A percentile compares a stretch with the other conserved stretches of the same genome.
Conservation (phyloP, 2,329 filamentous ascomycete species). For the Sclerotinia spermophila region DNA sequence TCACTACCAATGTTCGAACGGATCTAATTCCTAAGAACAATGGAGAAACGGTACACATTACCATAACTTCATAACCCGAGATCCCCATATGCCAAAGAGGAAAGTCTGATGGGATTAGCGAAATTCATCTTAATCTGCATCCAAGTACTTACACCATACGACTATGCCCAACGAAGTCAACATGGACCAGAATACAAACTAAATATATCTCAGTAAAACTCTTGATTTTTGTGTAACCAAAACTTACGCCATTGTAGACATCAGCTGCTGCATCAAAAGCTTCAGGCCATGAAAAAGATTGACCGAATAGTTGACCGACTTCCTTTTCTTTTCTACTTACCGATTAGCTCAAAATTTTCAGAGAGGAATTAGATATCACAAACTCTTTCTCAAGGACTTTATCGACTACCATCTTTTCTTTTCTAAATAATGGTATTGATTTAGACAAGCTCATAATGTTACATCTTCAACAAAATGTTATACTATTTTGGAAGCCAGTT, state of each 20-base stretch:
- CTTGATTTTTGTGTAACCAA: background rate
- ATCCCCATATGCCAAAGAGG: conserved; percentile 99
- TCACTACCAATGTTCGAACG: conserved; percentile 63
- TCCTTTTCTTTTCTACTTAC: conserved; percentile 67
- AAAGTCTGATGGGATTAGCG: conserved; percentile 59
- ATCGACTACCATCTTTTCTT: conserved; percentile 45
- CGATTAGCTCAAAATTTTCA: conserved; percentile 34
- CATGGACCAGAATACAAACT: conserved; percentile 96
- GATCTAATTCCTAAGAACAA: conserved; percentile 69
- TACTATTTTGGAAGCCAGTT: conserved; percentile 87
- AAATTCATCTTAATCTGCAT: background rate
- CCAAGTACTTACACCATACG: conserved; percentile 79
- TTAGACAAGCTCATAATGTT: conserved; percentile 36
- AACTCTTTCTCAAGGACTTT: conserved; percentile 70
- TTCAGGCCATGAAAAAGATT: conserved; percentile 69
- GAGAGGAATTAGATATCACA: conserved; percentile 38
- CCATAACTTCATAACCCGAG: conserved; percentile 87
- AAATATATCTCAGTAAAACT: conserved; percentile 24
- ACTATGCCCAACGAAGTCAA: conserved; percentile 83
- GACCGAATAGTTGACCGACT: conserved; percentile 64
- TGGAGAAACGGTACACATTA: conserved; percentile 81
- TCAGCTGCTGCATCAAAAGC: conserved; percentile 80
- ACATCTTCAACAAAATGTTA: conserved; percentile 39
- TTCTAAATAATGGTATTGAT: conserved; percentile 37
- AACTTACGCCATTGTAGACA: conserved; percentile 80